Conservation (phyloP, 805 yeast species). For the Candida arabinofermentans region DNA sequence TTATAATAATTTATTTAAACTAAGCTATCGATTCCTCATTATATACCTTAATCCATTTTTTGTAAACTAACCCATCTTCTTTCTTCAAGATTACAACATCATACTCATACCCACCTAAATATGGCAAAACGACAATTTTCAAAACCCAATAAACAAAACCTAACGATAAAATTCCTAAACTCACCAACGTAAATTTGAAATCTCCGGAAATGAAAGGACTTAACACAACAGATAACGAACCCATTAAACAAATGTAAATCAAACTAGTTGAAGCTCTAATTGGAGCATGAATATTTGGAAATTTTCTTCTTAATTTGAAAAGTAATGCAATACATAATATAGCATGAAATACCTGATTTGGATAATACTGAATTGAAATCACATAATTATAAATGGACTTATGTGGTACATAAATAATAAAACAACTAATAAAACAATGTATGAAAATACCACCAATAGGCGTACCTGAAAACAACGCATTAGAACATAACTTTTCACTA, state of each 20-base stretch:
- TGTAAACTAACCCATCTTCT: slow-evolving; percentile 22
- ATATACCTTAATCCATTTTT: slow-evolving; percentile 16
- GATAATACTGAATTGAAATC: slow-evolving; percentile 44
- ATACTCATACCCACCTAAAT: slow-evolving; percentile 11
- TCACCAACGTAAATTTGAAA: slow-evolving; percentile 22
- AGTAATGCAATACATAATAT: slow-evolving; percentile 22
- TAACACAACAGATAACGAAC: slow-evolving; percentile 43
- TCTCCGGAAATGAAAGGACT: slow-evolving; percentile 45
- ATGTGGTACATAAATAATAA: slow-evolving; percentile 18
- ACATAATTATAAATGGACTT: slow-evolving; percentile 34
- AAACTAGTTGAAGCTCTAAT: slow-evolving; percentile 25
- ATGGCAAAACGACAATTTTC: slow-evolving; percentile 14
- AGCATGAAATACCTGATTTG: slow-evolving; percentile 38
- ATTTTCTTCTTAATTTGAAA: slow-evolving; percentile 18
- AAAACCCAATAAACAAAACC: slow-evolving; percentile 23
- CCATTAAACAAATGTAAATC: slow-evolving; percentile 37
- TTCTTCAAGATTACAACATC: slow-evolving; percentile 5
- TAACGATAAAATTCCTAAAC: slow-evolving; percentile 14
- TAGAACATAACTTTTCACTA: slow-evolving; percentile 39
- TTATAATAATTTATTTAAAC: background rate
- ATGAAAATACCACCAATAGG: slow-evolving; percentile 34
- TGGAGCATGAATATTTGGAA: slow-evolving; percentile 23
- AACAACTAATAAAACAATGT: slow-evolving; percentile 19
- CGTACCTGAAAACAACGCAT: slow-evolving; percentile 44
- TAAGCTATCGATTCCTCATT: background rate